Evolutionary conservation across 179 eudicot genomes (phyloP).

Genomic region (Actinidia chinensis): DNA sequence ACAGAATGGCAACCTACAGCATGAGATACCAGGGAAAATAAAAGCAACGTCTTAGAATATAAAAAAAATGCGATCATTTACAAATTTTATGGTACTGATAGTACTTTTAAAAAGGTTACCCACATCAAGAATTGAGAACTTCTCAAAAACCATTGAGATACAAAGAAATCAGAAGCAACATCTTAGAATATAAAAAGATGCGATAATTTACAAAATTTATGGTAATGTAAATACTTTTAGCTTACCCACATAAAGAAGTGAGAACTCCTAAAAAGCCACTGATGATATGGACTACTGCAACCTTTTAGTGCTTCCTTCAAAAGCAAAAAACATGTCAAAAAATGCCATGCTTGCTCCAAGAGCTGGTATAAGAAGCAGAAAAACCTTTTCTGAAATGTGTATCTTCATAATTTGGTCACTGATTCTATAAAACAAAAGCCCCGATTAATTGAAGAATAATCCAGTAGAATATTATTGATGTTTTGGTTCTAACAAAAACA

Average conservation of each 20-base stretch:
- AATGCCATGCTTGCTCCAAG: too few relatives aligned
- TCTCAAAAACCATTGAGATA: conserved; percentile 40
- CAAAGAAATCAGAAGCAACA: too few relatives aligned
- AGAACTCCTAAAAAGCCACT: conserved; percentile 24
- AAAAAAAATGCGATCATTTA: conserved; percentile 1
- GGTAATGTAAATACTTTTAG: background rate
- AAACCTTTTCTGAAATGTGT: too few relatives aligned
- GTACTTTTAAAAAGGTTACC: conserved; percentile 38
- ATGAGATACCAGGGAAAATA: too few relatives aligned
- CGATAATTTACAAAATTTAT: background rate
- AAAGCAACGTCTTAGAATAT: conserved; percentile 3
- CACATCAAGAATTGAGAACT: conserved; percentile 55
- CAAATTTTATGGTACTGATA: background rate
- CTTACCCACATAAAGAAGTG: conserved; percentile 66
- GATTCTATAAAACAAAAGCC: background rate
- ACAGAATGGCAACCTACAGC: conserved; percentile 46
- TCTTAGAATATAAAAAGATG: conserved; percentile 13
- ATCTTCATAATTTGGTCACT: too few relatives aligned
- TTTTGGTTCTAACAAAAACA: too few relatives aligned
- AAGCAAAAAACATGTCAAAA: too few relatives aligned
- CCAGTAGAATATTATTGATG: too few relatives aligned
- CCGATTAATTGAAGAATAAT: conserved; percentile 4
- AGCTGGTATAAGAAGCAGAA: too few relatives aligned
- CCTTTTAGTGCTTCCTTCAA: too few relatives aligned
- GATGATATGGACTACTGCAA: too few relatives aligned